Conservation (phyloP, 331 rosid species). For the Saraca asoca region DNA sequence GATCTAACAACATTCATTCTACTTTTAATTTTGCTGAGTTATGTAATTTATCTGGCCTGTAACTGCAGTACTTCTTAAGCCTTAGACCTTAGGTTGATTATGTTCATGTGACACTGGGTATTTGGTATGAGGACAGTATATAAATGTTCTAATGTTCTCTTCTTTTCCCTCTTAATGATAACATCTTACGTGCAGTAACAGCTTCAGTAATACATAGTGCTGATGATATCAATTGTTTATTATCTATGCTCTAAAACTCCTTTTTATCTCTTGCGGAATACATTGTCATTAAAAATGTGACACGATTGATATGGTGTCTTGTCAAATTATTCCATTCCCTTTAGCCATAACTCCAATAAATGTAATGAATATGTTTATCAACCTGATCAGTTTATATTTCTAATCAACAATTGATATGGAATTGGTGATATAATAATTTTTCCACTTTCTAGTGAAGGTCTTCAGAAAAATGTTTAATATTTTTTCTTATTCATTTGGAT, state of each 20-base stretch:
- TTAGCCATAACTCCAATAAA: not conserved
- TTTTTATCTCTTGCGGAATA: not conserved
- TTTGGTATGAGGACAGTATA: constrained; percentile 7
- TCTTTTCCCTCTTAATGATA: not conserved
- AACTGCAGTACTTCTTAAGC: constrained; percentile 10
- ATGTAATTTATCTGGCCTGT: constrained; percentile 11
- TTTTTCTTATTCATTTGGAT: constrained; percentile 37
- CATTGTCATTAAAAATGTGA: not conserved
- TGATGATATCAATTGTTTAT: constrained; percentile 8
- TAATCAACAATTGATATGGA: not conserved
- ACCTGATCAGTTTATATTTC: not conserved
- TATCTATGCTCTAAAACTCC: constrained; percentile 8
- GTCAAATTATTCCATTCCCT: constrained; percentile 16
- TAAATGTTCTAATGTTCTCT: constrained; percentile 1
- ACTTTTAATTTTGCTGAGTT: constrained; percentile 16
- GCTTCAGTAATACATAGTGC: constrained; percentile 23
- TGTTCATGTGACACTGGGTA: not conserved
- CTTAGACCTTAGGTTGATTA: constrained; percentile 9
- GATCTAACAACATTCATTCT: constrained; percentile 19
- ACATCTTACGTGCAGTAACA: not conserved
- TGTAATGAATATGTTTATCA: not conserved
- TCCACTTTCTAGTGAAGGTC: constrained; percentile 12
- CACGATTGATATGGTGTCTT: not conserved
- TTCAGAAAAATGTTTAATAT: constrained; percentile 13
- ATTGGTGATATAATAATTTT: constrained; percentile 8